A percentile compares a stretch with the other conserved stretches of the same genome.
These are phyloP conservation scores for Myrmaecium sp. DNA, from an alignment of 2,329 filamentous ascomycete genomes.

Conservation along the genomic window DNA sequence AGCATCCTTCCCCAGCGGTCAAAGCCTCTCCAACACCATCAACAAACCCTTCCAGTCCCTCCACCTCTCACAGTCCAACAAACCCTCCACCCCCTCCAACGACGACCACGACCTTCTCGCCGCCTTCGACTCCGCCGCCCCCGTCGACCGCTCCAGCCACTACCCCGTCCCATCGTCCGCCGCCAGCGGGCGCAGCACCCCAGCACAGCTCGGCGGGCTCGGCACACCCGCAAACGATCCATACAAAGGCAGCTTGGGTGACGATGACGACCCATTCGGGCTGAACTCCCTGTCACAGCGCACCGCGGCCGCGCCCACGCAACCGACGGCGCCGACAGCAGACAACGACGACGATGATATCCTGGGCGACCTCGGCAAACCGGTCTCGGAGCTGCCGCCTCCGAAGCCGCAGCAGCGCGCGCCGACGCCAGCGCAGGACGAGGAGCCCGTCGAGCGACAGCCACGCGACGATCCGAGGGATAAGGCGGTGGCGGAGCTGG, in stretches of 20 bases:
- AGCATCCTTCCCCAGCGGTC: conserved; percentile 16
- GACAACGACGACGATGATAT: conserved; percentile 43
- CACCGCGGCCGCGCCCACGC: conserved; percentile 9
- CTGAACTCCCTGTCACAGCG: conserved; percentile 45
- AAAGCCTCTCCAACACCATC: conserved; percentile 17
- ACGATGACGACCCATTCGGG: conserved; percentile 78
- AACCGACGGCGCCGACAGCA: conserved; percentile 7
- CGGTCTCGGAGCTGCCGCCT: conserved; percentile 34
- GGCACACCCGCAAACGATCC: too few species aligned
- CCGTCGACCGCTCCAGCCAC: conserved; percentile 42
- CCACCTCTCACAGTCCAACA: conserved; percentile 8
- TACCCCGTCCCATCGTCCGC: conserved; percentile 31
- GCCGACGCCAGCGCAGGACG: conserved; percentile 3
- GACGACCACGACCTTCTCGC: conserved; percentile 44
- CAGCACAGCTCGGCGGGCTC: conserved; percentile 11
- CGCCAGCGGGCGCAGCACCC: conserved; percentile 25
- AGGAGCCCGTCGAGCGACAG: conserved; percentile 7
- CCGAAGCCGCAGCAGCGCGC: conserved; percentile 16
- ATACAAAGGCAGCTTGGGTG: conserved; percentile 14
- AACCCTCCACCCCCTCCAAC: conserved; percentile 8
- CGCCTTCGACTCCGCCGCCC: conserved; percentile 41
- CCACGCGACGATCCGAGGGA: conserved; percentile 46
- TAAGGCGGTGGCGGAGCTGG: conserved; percentile 66
- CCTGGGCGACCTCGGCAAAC: conserved; percentile 41
- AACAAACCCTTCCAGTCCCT: conserved; percentile 20